Conservation (phyloP, 108 stramenopile species). For the Cylindrotheca fusiformis region DNA sequence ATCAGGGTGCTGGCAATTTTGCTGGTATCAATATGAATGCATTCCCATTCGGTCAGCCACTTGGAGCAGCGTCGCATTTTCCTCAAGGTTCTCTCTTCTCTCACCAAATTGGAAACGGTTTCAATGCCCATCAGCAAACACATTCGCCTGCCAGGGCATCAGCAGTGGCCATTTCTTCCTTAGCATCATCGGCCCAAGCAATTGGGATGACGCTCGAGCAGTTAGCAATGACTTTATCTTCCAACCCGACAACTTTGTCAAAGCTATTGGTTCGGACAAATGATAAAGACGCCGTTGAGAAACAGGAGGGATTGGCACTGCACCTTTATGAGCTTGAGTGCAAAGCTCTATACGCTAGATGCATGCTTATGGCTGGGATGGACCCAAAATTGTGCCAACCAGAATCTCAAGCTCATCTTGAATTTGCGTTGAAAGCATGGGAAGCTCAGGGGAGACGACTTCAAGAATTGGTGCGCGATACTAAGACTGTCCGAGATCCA, state of each 20-base stretch:
- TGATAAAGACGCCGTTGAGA: constrained; percentile 5
- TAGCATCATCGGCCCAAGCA: constrained; percentile 31
- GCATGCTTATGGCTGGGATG: constrained; percentile 48
- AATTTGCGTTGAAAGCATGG: constrained; percentile 48
- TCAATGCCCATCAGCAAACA: background rate
- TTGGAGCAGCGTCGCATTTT: background rate
- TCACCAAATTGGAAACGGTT: background rate
- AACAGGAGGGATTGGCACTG: constrained; percentile 27
- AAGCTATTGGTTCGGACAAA: constrained; percentile 23
- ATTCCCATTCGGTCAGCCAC: background rate
- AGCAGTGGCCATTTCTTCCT: constrained; percentile 42
- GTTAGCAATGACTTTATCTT: constrained; percentile 35
- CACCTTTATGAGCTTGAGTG: constrained; percentile 29
- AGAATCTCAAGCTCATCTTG: constrained; percentile 18
- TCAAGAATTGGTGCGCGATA: background rate
- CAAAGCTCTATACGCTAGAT: constrained; percentile 31
- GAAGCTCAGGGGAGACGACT: constrained; percentile 39
- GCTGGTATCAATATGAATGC: background rate
- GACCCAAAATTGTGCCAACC: constrained; percentile 25
- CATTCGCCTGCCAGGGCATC: constrained; percentile 23
- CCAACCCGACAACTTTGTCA: constrained; percentile 23
- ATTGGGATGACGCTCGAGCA: constrained; percentile 52
- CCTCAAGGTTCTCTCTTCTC: background rate
- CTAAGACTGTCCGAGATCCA: background rate
- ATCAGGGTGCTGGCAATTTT: background rate